phyloP scores from a whole-genome alignment of 352 stramenopile genomes.

The Peronospora farinosa region DNA sequence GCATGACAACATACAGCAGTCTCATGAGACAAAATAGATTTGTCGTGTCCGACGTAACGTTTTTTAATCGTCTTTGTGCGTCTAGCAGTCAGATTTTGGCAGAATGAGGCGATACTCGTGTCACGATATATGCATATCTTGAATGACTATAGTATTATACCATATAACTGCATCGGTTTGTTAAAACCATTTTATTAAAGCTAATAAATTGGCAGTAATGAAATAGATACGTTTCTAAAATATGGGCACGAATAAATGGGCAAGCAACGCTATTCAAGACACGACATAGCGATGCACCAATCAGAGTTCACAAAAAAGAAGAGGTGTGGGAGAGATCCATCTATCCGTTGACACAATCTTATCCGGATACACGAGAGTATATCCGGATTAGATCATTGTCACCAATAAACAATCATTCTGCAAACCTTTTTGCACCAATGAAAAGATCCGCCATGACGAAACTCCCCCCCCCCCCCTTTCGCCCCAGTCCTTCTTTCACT shows the following conservation, averaged over 20 bases:
- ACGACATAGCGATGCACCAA: too few species aligned
- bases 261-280: too few species aligned
- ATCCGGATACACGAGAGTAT: conserved; percentile 5
- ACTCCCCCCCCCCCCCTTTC: conserved; percentile 18
- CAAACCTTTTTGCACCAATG: conserved; percentile 27
- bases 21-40: conserved; percentile 41
- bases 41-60: conserved; percentile 21
- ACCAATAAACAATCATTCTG: too few species aligned
- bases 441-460: conserved; percentile 2
- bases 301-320: too few species aligned
- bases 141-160: too few species aligned
- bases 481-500: conserved; percentile 38
- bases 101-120: conserved; percentile 38
- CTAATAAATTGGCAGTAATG: too few species aligned
- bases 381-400: too few species aligned
- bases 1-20: conserved; percentile 61
- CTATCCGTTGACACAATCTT: background rate
- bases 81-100: conserved; percentile 7
- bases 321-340: too few species aligned
- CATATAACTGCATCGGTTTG: too few species aligned
- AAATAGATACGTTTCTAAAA: too few species aligned
- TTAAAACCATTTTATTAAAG: background rate
- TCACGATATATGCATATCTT: conserved; percentile 44
- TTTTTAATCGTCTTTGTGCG: conserved; percentile 27
- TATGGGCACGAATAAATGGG: too few species aligned